A percentile compares a stretch with the other conserved stretches of the same genome.
phyloP scores from a whole-genome alignment of 148 eudicot species.

The Spergularia marina region DNA sequence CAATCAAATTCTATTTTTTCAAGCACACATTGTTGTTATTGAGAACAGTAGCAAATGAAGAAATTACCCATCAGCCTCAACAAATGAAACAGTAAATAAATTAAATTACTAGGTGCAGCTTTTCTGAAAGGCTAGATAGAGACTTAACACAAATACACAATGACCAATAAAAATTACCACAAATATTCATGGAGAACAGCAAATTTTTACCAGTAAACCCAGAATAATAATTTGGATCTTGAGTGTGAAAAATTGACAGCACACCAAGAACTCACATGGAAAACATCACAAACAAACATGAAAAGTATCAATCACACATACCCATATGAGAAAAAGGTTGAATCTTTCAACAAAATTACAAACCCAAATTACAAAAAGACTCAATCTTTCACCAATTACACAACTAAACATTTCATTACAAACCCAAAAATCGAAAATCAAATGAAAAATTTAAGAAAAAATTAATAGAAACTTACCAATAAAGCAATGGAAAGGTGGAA shows the following conservation, averaged over 20 bases:
- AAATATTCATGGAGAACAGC: background rate
- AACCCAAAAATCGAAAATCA: constrained; percentile 1
- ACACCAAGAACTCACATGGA: constrained; percentile 21
- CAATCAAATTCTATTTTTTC: background rate
- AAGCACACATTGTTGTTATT: background rate
- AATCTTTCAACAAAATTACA: constrained; percentile 8
- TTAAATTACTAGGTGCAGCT: constrained; percentile 10
- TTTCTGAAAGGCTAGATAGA: constrained; percentile 27
- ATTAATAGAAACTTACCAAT: constrained; percentile 18
- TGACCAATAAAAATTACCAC: constrained; percentile 17
- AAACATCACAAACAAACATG: constrained; percentile 16
- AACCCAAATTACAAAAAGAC: background rate
- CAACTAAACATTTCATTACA: background rate
- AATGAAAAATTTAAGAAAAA: background rate
- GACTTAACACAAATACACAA: constrained; percentile 14
- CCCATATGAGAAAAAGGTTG: background rate
- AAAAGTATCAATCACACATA: constrained; percentile 19
- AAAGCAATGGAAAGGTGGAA: constrained; percentile 1
- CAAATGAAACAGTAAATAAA: constrained; percentile 10
- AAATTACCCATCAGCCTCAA: constrained; percentile 14
- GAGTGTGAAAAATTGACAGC: constrained; percentile 23
- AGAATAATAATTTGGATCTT: constrained; percentile 26
- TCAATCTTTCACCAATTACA: background rate
- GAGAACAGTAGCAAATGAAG: background rate
- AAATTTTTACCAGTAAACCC: background rate